Conservation (phyloP, 2,329 filamentous ascomycete genomes). For the Trichophyton schoenleinii region DNA sequence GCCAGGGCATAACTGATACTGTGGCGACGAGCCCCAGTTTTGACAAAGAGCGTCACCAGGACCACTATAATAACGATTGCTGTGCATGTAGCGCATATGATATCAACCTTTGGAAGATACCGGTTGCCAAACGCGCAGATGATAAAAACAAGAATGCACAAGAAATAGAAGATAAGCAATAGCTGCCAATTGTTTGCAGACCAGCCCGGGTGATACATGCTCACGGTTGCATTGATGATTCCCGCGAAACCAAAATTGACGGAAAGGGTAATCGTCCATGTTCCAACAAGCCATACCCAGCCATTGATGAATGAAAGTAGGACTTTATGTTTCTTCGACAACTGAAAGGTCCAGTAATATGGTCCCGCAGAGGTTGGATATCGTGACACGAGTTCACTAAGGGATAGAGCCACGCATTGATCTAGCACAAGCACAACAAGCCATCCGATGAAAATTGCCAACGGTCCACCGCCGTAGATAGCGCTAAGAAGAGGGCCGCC, state of each 20-base stretch:
- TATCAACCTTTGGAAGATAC: too few species aligned
- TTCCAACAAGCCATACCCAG: too few species aligned
- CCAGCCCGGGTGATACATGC: too few species aligned
- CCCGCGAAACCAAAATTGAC: constrained; percentile 36
- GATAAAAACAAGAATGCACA: too few species aligned
- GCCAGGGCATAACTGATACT: constrained; percentile 31
- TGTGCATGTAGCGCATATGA: too few species aligned
- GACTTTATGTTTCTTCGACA: constrained; percentile 25
- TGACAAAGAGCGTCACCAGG: constrained; percentile 44
- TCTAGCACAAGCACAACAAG: too few species aligned
- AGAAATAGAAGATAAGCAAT: too few species aligned
- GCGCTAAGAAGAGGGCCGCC: constrained; percentile 25
- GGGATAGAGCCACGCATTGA: constrained; percentile 23
- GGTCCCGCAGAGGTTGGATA: constrained; percentile 42
- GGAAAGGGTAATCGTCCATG: constrained; percentile 22
- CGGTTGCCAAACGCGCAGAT: too few species aligned
- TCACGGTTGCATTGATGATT: too few species aligned
- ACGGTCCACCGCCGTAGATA: constrained; percentile 37
- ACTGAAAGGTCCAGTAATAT: constrained; percentile 44
- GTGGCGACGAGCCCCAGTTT: constrained; percentile 43
- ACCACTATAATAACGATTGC: constrained; percentile 43
- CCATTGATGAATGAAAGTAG: too few species aligned
- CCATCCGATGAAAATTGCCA: constrained; percentile 26
- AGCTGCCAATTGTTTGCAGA: too few species aligned
- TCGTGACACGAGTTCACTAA: constrained; percentile 40